Evolutionary conservation across 768 basidiomycete species (phyloP), one percentile per base, ranked within the genome.

Genomic region (Mycena leptocephala): DNA sequence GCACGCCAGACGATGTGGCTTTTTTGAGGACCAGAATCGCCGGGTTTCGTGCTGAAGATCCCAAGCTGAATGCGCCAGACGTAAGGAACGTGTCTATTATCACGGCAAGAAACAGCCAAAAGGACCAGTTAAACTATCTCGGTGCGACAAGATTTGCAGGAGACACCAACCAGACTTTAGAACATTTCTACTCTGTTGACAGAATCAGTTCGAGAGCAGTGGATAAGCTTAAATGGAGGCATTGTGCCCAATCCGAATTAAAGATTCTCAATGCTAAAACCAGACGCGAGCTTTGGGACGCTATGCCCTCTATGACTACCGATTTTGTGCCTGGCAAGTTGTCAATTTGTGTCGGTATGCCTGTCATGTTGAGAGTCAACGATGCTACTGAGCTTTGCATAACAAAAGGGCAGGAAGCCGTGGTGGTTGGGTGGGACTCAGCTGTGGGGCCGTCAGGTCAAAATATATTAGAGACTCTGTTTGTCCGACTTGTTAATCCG

Each of bases 31-130:
- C 43, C 7, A 9, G 43, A 43, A 20, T 43, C 16, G 43, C 43
- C 7, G 18, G 43, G 9, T 13, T 14, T 20, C 13, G 43, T 4
- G 9, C 43, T 9, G 67, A 63, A 5, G 11, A 56, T 43, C 65
- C 76, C 13, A 74, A 55, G 16, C 43, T 84, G 6, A 61, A 37
- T 55, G 48, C 81, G 35, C 28, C 35, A 0, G 24, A 75, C 3
- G 84, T 84, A 59, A 30, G 82, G 35, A 70, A 85, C 81, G 82
- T 84, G 0, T 82, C 86, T 11, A 78, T 87, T 5, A 87, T 88
- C 53, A 85, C 85, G 32, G 70, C 80, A 2, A 70, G 59, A 10
- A 85, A 87, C 77, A 35, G 69, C 16, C 77, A 83, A 9, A 82
- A 82, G 62, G 85, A 87, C 76, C 59, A 72, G 26, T 80, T 87